Percentiles rank a stretch among this genome's conserved stretches.
Conservation (phyloP, 148 eudicot genomes). For the Chenopodium suecicum region DNA sequence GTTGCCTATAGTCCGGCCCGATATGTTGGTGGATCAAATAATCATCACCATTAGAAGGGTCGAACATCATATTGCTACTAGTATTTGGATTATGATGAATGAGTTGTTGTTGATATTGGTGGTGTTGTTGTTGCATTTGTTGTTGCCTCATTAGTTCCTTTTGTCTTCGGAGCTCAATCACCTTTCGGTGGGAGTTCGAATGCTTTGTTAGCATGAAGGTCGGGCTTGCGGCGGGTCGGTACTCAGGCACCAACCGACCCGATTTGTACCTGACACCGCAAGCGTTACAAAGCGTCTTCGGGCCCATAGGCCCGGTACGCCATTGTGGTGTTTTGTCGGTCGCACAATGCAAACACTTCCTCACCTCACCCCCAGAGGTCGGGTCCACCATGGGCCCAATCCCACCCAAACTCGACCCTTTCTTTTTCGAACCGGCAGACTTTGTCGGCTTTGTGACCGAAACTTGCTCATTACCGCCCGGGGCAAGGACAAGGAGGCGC, state of each 20-base stretch:
- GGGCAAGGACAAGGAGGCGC: conserved; percentile 46
- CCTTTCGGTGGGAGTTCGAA: conserved; percentile 85
- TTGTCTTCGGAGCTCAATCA: conserved; percentile 82
- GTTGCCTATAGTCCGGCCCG: conserved; percentile 66
- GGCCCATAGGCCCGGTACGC: conserved; percentile 92
- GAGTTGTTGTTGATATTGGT: conserved; percentile 34
- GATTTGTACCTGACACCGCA: conserved; percentile 88
- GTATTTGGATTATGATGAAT: conserved; percentile 29
- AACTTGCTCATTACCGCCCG: conserved; percentile 19
- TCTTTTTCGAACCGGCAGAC: conserved; percentile 33
- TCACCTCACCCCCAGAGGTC: conserved; percentile 34
- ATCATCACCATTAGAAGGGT: conserved; percentile 53
- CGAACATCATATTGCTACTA: conserved; percentile 39
- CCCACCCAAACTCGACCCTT: conserved; percentile 21
- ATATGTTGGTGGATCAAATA: conserved; percentile 86
- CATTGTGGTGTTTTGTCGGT: conserved; percentile 95
- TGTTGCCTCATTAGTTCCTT: conserved; percentile 54
- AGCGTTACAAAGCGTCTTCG: conserved; percentile 87
- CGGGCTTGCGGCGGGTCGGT: conserved; percentile 91
- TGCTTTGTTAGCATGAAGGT: conserved; percentile 69
- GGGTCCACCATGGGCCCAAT: neutral
- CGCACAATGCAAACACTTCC: conserved; percentile 78
- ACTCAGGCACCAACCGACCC: conserved; percentile 88
- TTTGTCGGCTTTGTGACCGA: conserved; percentile 29
- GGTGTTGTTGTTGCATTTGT: conserved; percentile 39